Conservation (phyloP, 2,329 filamentous ascomycete genomes). For the Gnomoniopsis smithogilvyi region DNA sequence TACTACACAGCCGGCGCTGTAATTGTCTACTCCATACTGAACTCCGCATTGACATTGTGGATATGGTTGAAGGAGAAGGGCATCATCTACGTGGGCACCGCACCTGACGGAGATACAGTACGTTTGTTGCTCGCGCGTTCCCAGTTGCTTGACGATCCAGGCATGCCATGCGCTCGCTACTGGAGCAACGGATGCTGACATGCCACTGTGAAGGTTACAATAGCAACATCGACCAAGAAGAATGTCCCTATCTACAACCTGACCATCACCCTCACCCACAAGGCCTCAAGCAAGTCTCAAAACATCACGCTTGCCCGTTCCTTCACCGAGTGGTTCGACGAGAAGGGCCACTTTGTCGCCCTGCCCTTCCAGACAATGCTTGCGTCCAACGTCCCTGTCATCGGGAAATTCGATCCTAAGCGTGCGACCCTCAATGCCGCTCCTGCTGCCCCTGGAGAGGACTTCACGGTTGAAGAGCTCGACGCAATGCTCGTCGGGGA, state of each 20-base stretch:
- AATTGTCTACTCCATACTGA: conserved; percentile 73
- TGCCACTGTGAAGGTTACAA: conserved; percentile 56
- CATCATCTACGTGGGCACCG: conserved; percentile 71
- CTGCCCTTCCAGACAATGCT: conserved; percentile 77
- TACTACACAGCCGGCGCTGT: conserved; percentile 78
- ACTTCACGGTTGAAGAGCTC: conserved; percentile 42
- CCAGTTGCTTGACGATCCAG: neutral
- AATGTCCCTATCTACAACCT: conserved; percentile 79
- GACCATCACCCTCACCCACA: conserved; percentile 52
- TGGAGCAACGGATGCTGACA: neutral
- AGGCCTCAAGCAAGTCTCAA: conserved; percentile 31
- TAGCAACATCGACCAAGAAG: conserved; percentile 73
- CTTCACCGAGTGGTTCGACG: conserved; percentile 77
- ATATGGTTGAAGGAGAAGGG: conserved; percentile 79
- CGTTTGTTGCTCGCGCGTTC: conserved; percentile 17
- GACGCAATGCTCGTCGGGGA: conserved; percentile 41
- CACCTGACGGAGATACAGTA: conserved; percentile 66
- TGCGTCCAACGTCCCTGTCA: conserved; percentile 61
- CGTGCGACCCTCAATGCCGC: conserved; percentile 35
- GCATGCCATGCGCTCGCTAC: neutral
- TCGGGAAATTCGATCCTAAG: conserved; percentile 65
- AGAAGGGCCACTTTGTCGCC: conserved; percentile 66
- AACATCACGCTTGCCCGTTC: conserved; percentile 56
- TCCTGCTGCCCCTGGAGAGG: conserved; percentile 32
- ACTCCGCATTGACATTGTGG: conserved; percentile 78